Evolutionary conservation across 2,329 filamentous ascomycete genomes (phyloP), one percentile per base, ranked within the genome.

Genomic region (Diplodia sapinea): DNA sequence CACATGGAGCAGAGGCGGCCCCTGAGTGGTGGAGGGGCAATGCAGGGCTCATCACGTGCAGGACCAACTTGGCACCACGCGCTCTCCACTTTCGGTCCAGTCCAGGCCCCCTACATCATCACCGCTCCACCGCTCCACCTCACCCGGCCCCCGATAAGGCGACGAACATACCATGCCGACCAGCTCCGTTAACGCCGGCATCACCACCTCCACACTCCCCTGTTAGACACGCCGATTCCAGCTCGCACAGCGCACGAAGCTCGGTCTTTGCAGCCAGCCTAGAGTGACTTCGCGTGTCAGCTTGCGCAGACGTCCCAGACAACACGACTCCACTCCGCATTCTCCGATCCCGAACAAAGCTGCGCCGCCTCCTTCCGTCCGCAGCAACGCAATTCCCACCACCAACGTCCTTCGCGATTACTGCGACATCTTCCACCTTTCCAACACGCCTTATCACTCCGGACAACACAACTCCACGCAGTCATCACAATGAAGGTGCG

Each of bases 241-340:
- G 76, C 77, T 75, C 63, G 76, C 73, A 71, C 76, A 77, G 72
- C 76, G 74, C 65, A 73, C 72, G 74, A 71, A 70, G 70, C 70
- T 74, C 73, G 70, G 74, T 80, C 78, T 78, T 73, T 71, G 78
- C 78, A 79, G 74, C 78, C 78, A 79, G 78, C 77, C 75, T 77
- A 72, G 78, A 80, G 76, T 72, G 72, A 74, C 74, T 75, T 70
- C 77, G 74, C 72, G 55, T 71, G 76, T 76, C 78, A 76, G 74
- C 71, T 72, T 73, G 76, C 72, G 70, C 70, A 73, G 73, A 78
- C 73, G 73, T 40, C 71, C 69, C 23, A 73, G 68, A 72, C 73
- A 72, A 68, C 49, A 52, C 43, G 36, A 38, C 11, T 38, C 31
- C 49, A 40, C 56, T 31, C 47, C 54, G 43, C 65, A 61, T 61